Base-by-base conservation (phyloP, 164 flowering plant species). In the Akebia trifoliata region DNA sequence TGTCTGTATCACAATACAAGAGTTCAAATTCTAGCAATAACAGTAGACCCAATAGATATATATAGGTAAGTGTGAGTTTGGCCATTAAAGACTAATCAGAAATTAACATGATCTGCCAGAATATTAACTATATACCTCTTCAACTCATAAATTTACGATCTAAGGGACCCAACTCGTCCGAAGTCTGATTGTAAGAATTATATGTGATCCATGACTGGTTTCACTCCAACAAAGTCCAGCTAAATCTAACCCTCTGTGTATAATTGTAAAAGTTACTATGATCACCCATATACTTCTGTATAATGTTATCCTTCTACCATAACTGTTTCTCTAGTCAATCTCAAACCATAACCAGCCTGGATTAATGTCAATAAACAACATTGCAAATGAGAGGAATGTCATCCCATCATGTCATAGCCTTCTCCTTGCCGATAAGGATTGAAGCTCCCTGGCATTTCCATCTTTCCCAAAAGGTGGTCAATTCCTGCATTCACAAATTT, bases 351-450 rank as follows among this genome's bases (percentile, higher is more conserved):
- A 46, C 57, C 28, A 49, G 67, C 58, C 62, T 64, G 48, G 26
- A 12, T 42, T 49, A 36, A 36, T 39, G 42, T 45, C 30, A 25
- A 48, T 18, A 30, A 38, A 47, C 54, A 31, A 52, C 56, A 43
- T 21, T 21, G 25, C 17, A 2, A 20, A 54, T 10, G 25, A 44
- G 43, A 43, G 12, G 47, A 36, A 28, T 43, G 30, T 81, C 73
- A 81, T 21, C 82, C 80, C 12, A 75, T 73, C 85, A 83, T 79
- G 75, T 71, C 69, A 66, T 74, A 85, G 60, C 81, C 82, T 37
- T 80, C 87, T 38, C 77, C 69, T 3, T 71, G 81, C 37, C 76
- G 71, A 39, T 78, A 86, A 7, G 75, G 67, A 59, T 58, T 67
- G 35, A 74, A 84, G 82, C 55, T 74, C 50, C 74, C 90, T 2